phyloP scores from a whole-genome alignment of 208 protist species.

The Acanthamoeba lenticulata region DNA sequence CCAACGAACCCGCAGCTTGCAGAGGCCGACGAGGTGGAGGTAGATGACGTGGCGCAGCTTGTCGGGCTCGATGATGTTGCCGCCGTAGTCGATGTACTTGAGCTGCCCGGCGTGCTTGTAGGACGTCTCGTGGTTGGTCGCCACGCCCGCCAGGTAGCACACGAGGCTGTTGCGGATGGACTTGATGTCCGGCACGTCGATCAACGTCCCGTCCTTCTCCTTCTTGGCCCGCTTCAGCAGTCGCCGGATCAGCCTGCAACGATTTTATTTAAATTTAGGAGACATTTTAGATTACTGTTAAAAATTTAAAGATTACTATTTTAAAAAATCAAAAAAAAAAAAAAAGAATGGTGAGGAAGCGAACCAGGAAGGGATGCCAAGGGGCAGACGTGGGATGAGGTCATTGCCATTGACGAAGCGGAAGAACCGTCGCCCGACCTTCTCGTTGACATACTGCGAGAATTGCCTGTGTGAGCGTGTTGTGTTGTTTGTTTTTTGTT shows the following conservation, averaged over 20 bases:
- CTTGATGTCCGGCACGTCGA: conserved; percentile 14
- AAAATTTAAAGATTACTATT: not conserved
- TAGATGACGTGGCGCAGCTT: conserved; percentile 31
- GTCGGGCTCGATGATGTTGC: not conserved
- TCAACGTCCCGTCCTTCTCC: conserved; percentile 24
- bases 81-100: conserved; percentile 12
- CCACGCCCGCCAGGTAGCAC: not conserved
- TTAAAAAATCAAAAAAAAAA: not conserved
- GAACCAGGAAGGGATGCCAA: conserved; percentile 31
- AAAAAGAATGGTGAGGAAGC: not conserved
- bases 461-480: not conserved
- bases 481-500: too few species aligned
- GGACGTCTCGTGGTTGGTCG: not conserved
- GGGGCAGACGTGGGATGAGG: conserved; percentile 13
- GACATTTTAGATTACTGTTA: not conserved
- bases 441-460: not conserved
- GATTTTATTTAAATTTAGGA: not conserved
- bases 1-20: not conserved
- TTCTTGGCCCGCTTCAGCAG: conserved; percentile 24
- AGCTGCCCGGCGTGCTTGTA: conserved; percentile 56
- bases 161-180: conserved; percentile 1
- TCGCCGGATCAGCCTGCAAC: not conserved
- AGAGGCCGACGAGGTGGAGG: not conserved
- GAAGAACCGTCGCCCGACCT: not conserved
- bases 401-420: conserved; percentile 45